Evolutionary conservation across 306 rosid genomes (phyloP).

Genomic region (Clitoria ternatea): DNA sequence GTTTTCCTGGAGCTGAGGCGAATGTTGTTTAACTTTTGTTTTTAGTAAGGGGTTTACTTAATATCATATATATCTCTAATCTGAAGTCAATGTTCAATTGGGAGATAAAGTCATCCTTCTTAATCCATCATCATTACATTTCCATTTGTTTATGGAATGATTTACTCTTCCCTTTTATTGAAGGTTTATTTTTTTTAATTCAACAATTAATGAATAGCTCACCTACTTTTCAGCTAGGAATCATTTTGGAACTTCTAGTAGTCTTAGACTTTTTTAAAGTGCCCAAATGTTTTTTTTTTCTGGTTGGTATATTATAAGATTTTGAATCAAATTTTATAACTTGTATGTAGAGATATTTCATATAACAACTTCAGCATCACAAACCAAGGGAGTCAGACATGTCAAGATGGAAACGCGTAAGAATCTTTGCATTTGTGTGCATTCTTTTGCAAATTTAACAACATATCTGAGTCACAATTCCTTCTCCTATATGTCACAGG

Average conservation of each 20-base stretch:
- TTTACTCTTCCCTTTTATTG: not conserved
- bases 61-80: too few relatives aligned
- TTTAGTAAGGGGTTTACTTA: too few relatives aligned
- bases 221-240: not conserved
- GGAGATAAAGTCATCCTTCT: not conserved
- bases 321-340: constrained; percentile 25
- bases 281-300: not conserved
- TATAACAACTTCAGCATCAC: constrained; percentile 46
- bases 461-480: not conserved
- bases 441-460: not conserved
- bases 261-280: constrained; percentile 5
- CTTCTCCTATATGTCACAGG: constrained; percentile 11
- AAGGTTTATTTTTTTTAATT: not conserved
- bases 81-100: not conserved
- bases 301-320: not conserved
- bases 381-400: constrained; percentile 15
- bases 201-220: not conserved
- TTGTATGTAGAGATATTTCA: constrained; percentile 61
- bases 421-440: constrained; percentile 20
- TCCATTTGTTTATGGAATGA: not conserved
- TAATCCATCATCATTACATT: not conserved
- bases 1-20: too few relatives aligned
- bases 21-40: not conserved
- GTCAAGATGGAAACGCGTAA: constrained; percentile 44
- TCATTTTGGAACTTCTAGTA: not conserved